phyloP scores from a whole-genome alignment of 768 basidiomycete species.

The Artomyces pyxidatus region DNA sequence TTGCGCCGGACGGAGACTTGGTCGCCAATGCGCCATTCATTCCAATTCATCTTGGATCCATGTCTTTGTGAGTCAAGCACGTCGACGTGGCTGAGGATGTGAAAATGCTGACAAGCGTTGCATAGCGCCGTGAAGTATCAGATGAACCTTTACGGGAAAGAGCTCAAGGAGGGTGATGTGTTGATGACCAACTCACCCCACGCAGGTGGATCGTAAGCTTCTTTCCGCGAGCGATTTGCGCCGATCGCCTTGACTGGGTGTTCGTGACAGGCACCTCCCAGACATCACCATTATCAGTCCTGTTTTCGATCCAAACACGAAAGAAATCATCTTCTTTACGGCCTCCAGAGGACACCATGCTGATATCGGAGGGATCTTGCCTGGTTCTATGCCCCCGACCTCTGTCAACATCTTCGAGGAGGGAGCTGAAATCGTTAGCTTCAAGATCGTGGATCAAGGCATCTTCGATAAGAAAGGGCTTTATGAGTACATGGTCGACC shows the following conservation, averaged over 20 bases:
- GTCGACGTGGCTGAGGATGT: background rate
- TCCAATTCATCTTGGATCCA: constrained; percentile 79
- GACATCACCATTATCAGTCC: constrained; percentile 95
- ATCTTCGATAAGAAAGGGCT: constrained; percentile 73
- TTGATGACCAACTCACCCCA: constrained; percentile 88
- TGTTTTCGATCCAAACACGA: constrained; percentile 59
- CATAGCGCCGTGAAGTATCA: constrained; percentile 78
- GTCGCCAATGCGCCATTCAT: constrained; percentile 94
- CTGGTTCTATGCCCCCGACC: constrained; percentile 94
- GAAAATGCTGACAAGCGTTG: background rate
- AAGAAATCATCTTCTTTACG: constrained; percentile 85
- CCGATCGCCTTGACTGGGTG: background rate
- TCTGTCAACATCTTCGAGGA: constrained; percentile 89
- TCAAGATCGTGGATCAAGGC: constrained; percentile 84
- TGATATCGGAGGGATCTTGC: constrained; percentile 87
- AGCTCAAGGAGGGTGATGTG: constrained; percentile 84
- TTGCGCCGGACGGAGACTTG: constrained; percentile 89
- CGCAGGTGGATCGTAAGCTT: constrained; percentile 83
- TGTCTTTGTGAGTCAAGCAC: constrained; percentile 87
- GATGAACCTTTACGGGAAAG: constrained; percentile 65
- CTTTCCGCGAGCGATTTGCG: too few relatives aligned
- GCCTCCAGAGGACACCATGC: constrained; percentile 93
- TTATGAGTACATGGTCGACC: constrained; percentile 71
- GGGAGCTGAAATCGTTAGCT: constrained; percentile 83
- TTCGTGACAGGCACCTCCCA: constrained; percentile 51